A percentile compares a stretch with the other conserved stretches of the same genome.
phyloP scores from a whole-genome alignment of 805 yeast genomes.

The Candida wancherniae region DNA sequence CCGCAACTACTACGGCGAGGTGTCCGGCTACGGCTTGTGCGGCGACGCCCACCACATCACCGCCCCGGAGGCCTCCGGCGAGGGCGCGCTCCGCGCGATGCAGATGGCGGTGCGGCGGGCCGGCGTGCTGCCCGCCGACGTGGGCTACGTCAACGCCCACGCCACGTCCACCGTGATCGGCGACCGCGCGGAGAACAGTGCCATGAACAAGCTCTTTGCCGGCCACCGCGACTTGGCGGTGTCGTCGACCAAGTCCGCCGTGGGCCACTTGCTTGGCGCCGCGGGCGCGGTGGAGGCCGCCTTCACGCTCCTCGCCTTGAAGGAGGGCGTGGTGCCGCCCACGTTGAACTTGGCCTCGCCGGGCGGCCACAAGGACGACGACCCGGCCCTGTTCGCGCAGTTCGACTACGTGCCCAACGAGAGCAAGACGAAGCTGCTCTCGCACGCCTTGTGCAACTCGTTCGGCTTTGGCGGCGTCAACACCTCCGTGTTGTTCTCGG shows the following conservation, averaged over 20 bases:
- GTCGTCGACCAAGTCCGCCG: slow-evolving; percentile 85
- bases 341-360: slow-evolving; percentile 63
- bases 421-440: slow-evolving; percentile 37
- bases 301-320: slow-evolving; percentile 66
- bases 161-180: slow-evolving; percentile 93
- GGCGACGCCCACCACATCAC: slow-evolving; percentile 94
- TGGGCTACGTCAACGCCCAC: slow-evolving; percentile 89
- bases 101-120: slow-evolving; percentile 59
- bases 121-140: slow-evolving; percentile 39
- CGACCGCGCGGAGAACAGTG: slow-evolving; percentile 80
- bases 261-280: slow-evolving; percentile 93
- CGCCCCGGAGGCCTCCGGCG: slow-evolving; percentile 78
- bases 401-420: slow-evolving; percentile 54
- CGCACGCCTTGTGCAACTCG: slow-evolving; percentile 75
- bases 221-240: slow-evolving; percentile 43
- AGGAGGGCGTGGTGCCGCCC: slow-evolving; percentile 62
- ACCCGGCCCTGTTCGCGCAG: slow-evolving; percentile 37
- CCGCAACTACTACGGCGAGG: slow-evolving; percentile 65
- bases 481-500: slow-evolving; percentile 57
- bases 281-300: slow-evolving; percentile 93
- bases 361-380: slow-evolving; percentile 48
- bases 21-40: slow-evolving; percentile 82
- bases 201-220: slow-evolving; percentile 54
- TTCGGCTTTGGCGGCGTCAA: slow-evolving; percentile 99
- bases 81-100: slow-evolving; percentile 85